Conservation (phyloP, 2,329 filamentous ascomycete species). For the Aspergillus pseudoterreus region DNA sequence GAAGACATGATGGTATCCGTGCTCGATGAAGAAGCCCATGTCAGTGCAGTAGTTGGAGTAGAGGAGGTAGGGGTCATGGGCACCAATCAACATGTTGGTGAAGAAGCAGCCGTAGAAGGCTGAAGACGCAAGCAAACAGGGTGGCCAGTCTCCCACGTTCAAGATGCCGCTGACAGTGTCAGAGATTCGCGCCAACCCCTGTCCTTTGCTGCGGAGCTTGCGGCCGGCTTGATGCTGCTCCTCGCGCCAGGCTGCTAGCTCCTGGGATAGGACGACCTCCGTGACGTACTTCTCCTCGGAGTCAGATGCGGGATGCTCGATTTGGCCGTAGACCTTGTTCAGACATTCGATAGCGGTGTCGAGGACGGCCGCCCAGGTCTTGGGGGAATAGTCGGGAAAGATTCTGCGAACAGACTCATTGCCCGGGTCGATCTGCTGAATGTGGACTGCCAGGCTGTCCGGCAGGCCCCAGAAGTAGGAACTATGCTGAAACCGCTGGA, state of each 20-base stretch:
- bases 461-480: background rate
- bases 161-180: background rate
- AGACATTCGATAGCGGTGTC: background rate
- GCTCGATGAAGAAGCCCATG: background rate
- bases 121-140: background rate
- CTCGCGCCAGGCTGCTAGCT: background rate
- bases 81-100: background rate
- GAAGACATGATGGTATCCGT: background rate
- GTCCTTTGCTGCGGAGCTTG: background rate
- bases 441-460: background rate
- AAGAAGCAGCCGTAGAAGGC: background rate
- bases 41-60: background rate
- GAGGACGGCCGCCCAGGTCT: background rate
- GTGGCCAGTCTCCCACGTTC: background rate
- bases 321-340: background rate
- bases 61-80: background rate
- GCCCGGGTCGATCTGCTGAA: background rate
- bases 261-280: background rate
- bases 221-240: background rate
- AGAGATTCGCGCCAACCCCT: background rate
- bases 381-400: background rate
- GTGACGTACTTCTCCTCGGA: background rate
- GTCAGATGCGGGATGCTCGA: background rate
- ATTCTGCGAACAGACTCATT: background rate
- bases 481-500: background rate